These are phyloP conservation scores for Xylaria acuta DNA, from an alignment of 495 filamentous ascomycete species.

Conservation along the genomic window DNA sequence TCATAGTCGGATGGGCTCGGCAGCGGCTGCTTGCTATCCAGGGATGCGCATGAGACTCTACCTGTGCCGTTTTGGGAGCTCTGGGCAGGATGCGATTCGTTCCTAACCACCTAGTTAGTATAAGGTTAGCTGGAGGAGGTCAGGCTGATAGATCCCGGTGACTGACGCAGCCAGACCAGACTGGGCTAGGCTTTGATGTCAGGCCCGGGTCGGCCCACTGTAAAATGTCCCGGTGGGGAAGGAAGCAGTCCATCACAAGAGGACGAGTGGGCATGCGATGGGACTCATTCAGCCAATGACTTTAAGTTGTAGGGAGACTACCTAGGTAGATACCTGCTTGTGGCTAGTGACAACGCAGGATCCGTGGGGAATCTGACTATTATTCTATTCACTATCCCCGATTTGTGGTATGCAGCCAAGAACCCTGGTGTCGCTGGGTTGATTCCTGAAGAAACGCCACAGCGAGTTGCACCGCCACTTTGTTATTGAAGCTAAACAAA, in stretches of 20 bases:
- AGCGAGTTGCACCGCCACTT: background rate
- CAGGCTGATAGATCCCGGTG: slow-evolving; percentile 16
- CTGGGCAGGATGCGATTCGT: slow-evolving; percentile 12
- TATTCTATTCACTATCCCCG: background rate
- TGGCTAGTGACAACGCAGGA: background rate
- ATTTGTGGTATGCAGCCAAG: background rate
- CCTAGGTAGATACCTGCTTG: background rate
- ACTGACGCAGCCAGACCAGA: background rate
- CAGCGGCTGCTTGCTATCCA: background rate
- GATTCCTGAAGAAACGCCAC: slow-evolving; percentile 1
- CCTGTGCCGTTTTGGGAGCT: slow-evolving; percentile 1
- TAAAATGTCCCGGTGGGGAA: slow-evolving; percentile 1
- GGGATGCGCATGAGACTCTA: background rate
- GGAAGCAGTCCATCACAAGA: background rate
- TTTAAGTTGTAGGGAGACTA: background rate
- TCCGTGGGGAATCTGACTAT: background rate
- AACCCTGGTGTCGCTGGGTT: background rate
- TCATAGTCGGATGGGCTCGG: background rate
- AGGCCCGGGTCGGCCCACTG: background rate
- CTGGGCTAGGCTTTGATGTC: background rate
- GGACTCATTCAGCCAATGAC: slow-evolving; percentile 1
- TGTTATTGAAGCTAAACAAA: background rate
- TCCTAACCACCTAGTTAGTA: no score
- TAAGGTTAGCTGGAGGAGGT: slow-evolving; percentile 14
- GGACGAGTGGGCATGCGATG: background rate